A percentile compares a stretch with the other conserved stretches of the same genome.
Conservation (phyloP, 2,329 filamentous ascomycete genomes). For the Myotisia sp. region DNA sequence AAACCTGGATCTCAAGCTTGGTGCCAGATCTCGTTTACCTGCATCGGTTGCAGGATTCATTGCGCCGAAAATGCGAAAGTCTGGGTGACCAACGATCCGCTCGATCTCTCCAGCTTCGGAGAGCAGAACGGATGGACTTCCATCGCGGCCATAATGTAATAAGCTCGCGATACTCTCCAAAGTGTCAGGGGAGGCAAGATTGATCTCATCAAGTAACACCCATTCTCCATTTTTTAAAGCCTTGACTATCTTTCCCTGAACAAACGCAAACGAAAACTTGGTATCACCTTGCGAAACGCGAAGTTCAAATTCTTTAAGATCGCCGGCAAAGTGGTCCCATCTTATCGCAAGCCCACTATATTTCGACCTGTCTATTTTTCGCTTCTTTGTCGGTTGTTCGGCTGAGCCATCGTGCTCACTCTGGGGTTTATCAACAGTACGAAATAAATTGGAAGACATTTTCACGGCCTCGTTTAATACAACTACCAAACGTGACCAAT, state of each 20-base stretch:
- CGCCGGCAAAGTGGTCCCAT: slow-evolving; percentile 68
- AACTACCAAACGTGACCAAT: slow-evolving; percentile 76
- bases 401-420: slow-evolving; percentile 27
- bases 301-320: slow-evolving; percentile 62
- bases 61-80: slow-evolving; percentile 91
- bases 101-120: slow-evolving; percentile 91
- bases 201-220: slow-evolving; percentile 95
- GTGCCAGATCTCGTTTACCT: slow-evolving; percentile 84
- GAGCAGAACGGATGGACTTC: slow-evolving; percentile 67
- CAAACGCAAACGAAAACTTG: slow-evolving; percentile 87
- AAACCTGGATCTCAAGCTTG: slow-evolving; percentile 78
- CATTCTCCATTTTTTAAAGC: slow-evolving; percentile 93
- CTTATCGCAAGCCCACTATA: slow-evolving; percentile 45
- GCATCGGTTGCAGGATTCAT: slow-evolving; percentile 99
- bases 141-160: slow-evolving; percentile 55
- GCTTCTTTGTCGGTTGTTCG: slow-evolving; percentile 56
- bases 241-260: slow-evolving; percentile 91
- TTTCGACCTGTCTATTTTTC: slow-evolving; percentile 43
- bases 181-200: slow-evolving; percentile 85
- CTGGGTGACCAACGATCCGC: slow-evolving; percentile 71
- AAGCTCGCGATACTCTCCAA: slow-evolving; percentile 87
- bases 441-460: slow-evolving; percentile 63
- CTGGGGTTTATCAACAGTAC: slow-evolving; percentile 35
- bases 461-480: slow-evolving; percentile 80
- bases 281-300: slow-evolving; percentile 56